These are phyloP conservation scores for Zizania latifolia DNA, from an alignment of 176 grass and related monocot species.

Conservation along the genomic window DNA sequence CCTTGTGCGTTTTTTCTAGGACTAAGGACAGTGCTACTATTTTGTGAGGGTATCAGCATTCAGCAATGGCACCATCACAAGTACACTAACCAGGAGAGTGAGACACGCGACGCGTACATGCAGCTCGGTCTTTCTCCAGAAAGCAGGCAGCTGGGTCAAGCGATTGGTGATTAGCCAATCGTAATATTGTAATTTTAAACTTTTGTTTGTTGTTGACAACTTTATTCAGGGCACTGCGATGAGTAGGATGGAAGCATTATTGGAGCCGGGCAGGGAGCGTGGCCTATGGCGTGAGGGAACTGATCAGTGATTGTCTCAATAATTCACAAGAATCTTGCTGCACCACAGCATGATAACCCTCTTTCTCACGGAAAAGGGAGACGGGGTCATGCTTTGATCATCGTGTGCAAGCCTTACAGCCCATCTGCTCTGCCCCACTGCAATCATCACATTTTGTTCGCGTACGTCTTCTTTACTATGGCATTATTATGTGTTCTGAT, in stretches of 20 bases:
- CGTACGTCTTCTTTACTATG: neutral
- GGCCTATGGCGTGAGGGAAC: conserved; percentile 26
- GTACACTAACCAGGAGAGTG: neutral
- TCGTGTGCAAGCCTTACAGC: too few relatives aligned
- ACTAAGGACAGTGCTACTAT: neutral
- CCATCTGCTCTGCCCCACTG: conserved; percentile 21
- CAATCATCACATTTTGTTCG: neutral
- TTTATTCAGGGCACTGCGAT: neutral
- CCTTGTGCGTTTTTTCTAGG: neutral
- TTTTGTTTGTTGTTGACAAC: neutral
- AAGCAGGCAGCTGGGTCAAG: neutral
- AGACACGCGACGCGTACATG: neutral
- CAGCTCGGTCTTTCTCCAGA: neutral
- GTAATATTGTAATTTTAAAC: neutral
- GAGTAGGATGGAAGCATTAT: conserved; percentile 9
- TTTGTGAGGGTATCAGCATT: neutral
- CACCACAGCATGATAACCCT: neutral
- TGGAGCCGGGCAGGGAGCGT: conserved; percentile 14
- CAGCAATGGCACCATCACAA: neutral
- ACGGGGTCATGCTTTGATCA: too few relatives aligned
- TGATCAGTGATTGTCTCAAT: conserved; percentile 27
- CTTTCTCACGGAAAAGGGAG: too few relatives aligned
- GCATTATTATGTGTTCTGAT: too few relatives aligned
- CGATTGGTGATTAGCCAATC: neutral
- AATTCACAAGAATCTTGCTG: conserved; percentile 29